Conservation (phyloP, 192 early-diverging fungal species). For the Gryganskiella cystojenkinii region DNA sequence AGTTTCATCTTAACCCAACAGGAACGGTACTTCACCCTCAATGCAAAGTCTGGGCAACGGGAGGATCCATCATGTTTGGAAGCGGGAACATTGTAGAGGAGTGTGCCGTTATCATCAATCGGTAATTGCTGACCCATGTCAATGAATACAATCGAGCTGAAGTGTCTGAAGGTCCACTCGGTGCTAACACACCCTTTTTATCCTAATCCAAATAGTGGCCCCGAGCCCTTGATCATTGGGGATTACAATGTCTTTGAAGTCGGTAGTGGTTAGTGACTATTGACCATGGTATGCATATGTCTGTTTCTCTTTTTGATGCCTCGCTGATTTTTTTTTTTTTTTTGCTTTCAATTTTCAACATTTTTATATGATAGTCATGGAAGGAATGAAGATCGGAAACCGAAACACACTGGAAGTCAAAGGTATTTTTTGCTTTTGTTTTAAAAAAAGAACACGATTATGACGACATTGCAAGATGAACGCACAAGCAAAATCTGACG, state of each 20-base stretch:
- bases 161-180: not conserved
- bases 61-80: slow-evolving; percentile 77
- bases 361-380: slow-evolving; percentile 70
- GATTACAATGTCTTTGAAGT: slow-evolving; percentile 83
- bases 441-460: too few relatives aligned
- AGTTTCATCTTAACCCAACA: slow-evolving; percentile 19
- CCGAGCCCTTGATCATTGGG: slow-evolving; percentile 69
- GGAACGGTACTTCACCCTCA: slow-evolving; percentile 80
- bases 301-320: too few relatives aligned
- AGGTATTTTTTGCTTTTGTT: slow-evolving; percentile 54
- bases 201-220: slow-evolving; percentile 32
- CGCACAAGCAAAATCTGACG: not conserved
- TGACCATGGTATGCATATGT: not conserved
- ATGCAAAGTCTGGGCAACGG: slow-evolving; percentile 71
- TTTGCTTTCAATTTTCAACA: not conserved
- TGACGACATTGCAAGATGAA: not conserved
- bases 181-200: not conserved
- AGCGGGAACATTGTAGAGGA: slow-evolving; percentile 82
- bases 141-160: not conserved
- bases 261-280: slow-evolving; percentile 64
- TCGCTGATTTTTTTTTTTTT: not conserved
- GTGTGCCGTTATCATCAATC: slow-evolving; percentile 74
- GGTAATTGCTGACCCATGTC: too few relatives aligned
- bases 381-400: slow-evolving; percentile 72
- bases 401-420: slow-evolving; percentile 73